phyloP scores from a whole-genome alignment of 1,139 yeast genomes.

The Candida glucosophila region DNA sequence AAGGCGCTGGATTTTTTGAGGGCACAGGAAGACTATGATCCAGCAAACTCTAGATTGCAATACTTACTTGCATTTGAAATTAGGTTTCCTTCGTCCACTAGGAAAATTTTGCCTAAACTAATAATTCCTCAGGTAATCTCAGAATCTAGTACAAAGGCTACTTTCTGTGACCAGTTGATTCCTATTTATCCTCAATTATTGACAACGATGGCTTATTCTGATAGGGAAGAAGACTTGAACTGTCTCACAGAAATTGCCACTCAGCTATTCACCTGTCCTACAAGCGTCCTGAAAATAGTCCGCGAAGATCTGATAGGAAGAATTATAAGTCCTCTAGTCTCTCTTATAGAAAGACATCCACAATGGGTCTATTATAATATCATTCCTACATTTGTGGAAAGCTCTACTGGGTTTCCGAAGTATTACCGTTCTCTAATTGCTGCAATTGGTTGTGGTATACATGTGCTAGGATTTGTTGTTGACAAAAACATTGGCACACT shows the following conservation, averaged over 20 bases:
- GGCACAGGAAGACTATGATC: too few species aligned
- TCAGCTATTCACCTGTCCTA: conserved; percentile 62
- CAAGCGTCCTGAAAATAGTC: conserved; percentile 38
- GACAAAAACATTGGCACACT: conserved; percentile 20
- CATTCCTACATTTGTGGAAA: conserved; percentile 21
- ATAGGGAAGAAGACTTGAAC: conserved; percentile 59
- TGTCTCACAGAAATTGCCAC: conserved; percentile 45
- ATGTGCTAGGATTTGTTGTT: conserved; percentile 36
- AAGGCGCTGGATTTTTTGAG: conserved; percentile 1
- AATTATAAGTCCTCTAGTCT: conserved; percentile 39
- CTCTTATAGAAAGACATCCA: conserved; percentile 34
- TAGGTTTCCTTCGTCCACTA: conserved; percentile 41
- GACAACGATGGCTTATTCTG: conserved; percentile 38
- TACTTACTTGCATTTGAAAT: conserved; percentile 46
- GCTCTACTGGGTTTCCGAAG: conserved; percentile 11
- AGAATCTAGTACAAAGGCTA: conserved; percentile 33
- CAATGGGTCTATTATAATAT: conserved; percentile 18
- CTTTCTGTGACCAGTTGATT: conserved; percentile 44
- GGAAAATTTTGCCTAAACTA: conserved; percentile 38
- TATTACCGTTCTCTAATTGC: conserved; percentile 16
- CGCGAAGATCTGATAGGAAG: conserved; percentile 26
- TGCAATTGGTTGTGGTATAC: conserved; percentile 27
- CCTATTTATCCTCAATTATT: conserved; percentile 49
- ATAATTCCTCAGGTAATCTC: conserved; percentile 49
- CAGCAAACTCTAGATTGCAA: conserved; percentile 42